phyloP scores from a whole-genome alignment of 441 rosid genomes.

The Sinapis alba region DNA sequence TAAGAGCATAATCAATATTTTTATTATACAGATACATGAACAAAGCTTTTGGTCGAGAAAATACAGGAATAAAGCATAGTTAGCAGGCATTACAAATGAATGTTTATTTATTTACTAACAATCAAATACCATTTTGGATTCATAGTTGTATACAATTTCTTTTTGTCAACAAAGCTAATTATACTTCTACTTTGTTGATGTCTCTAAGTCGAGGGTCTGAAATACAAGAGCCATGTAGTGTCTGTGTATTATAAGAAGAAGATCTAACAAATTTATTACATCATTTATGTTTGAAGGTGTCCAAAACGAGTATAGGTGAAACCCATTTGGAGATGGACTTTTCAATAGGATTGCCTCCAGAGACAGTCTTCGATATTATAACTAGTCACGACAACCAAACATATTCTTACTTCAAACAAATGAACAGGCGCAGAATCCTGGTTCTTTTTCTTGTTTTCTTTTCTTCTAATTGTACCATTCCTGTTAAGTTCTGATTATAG shows the following conservation, averaged over 20 bases:
- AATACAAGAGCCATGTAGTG: background rate
- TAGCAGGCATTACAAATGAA: background rate
- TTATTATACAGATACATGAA: slow-evolving; percentile 1
- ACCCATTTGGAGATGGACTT: slow-evolving; percentile 54
- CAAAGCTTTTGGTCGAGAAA: background rate
- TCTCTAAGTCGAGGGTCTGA: background rate
- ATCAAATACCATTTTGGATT: background rate
- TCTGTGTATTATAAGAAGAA: background rate
- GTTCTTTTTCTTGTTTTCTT: background rate
- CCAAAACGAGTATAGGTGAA: slow-evolving; percentile 53
- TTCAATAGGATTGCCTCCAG: slow-evolving; percentile 77
- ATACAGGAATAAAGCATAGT: background rate
- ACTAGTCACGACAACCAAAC: slow-evolving; percentile 70
- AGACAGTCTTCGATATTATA: slow-evolving; percentile 63
- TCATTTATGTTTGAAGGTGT: slow-evolving; percentile 49
- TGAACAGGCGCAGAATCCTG: slow-evolving; percentile 44
- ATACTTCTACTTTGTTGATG: background rate
- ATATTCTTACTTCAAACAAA: slow-evolving; percentile 49
- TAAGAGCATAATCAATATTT: background rate
- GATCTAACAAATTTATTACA: background rate
- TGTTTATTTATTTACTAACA: background rate
- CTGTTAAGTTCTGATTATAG: background rate
- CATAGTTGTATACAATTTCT: background rate
- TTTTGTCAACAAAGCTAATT: background rate
- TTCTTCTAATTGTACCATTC: background rate